These are phyloP conservation scores for Paraconiothyrium brasiliense DNA, from an alignment of 2,329 filamentous ascomycete genomes.

Conservation along the genomic window DNA sequence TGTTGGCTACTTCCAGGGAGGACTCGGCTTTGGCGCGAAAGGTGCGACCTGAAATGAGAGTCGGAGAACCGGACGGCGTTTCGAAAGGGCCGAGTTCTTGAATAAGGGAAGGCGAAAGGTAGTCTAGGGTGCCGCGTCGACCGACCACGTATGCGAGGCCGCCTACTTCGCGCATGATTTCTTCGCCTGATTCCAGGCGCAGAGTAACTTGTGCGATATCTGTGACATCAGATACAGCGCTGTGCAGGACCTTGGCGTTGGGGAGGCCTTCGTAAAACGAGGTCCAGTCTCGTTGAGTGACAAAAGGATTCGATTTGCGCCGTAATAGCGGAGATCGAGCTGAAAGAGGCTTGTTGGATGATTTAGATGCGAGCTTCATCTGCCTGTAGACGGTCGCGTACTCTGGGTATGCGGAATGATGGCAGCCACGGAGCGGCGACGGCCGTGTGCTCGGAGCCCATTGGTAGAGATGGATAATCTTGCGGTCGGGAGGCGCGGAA, in stretches of 20 bases:
- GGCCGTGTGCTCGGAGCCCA: constrained; percentile 66
- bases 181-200: constrained; percentile 53
- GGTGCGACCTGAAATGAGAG: constrained; percentile 61
- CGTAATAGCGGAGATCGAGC: constrained; percentile 36
- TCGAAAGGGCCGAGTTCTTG: constrained; percentile 55
- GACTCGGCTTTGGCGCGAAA: constrained; percentile 62
- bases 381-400: constrained; percentile 68
- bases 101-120: constrained; percentile 58
- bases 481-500: constrained; percentile 60
- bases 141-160: constrained; percentile 66
- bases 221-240: constrained; percentile 24
- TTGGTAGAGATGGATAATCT: constrained; percentile 68
- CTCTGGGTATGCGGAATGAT: constrained; percentile 69
- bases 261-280: constrained; percentile 64
- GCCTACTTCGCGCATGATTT: constrained; percentile 57
- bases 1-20: constrained; percentile 62
- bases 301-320: constrained; percentile 56
- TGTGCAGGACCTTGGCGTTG: constrained; percentile 61
- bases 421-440: constrained; percentile 66
- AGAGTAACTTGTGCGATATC: constrained; percentile 53
- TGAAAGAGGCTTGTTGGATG: constrained; percentile 27
- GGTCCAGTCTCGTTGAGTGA: constrained; percentile 60
- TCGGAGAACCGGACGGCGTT: neutral
- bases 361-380: constrained; percentile 63
- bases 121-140: constrained; percentile 63